These are phyloP conservation scores for Cicer cuneatum DNA, from an alignment of 306 rosid genomes.

Conservation along the genomic window DNA sequence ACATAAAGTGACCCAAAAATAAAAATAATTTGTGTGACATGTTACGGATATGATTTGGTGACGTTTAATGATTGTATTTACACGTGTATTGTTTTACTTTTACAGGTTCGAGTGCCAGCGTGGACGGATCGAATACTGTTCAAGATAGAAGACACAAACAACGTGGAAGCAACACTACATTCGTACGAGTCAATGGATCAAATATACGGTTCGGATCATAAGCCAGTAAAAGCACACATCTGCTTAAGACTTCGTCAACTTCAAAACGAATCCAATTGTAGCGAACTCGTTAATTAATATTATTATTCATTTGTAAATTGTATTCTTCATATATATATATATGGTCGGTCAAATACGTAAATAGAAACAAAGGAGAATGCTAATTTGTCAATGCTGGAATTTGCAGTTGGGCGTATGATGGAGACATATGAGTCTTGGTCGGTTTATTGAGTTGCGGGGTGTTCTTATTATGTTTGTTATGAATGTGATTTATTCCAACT, in stretches of 20 bases:
- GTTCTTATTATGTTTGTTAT: conserved; percentile 13
- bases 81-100: background rate
- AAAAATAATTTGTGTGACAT: background rate
- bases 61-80: background rate
- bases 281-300: background rate
- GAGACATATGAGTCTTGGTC: conserved; percentile 35
- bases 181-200: conserved; percentile 64
- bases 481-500: conserved; percentile 6
- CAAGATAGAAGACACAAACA: conserved; percentile 54
- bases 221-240: conserved; percentile 73
- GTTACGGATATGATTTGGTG: background rate
- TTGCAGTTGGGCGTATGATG: background rate
- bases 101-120: conserved; percentile 72
- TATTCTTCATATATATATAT: background rate
- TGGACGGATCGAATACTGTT: conserved; percentile 80
- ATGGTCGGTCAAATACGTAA: background rate
- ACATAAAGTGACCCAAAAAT: no score
- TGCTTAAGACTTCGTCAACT: conserved; percentile 54
- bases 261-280: conserved; percentile 1
- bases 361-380: background rate
- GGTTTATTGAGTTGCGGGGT: background rate
- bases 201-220: conserved; percentile 72
- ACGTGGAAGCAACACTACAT: conserved; percentile 56
- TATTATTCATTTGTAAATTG: conserved; percentile 3
- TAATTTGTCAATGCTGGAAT: conserved; percentile 24